These are phyloP conservation scores for Akanthomyces dipterigenus DNA, from an alignment of 2,329 filamentous ascomycete genomes.

Conservation along the genomic window DNA sequence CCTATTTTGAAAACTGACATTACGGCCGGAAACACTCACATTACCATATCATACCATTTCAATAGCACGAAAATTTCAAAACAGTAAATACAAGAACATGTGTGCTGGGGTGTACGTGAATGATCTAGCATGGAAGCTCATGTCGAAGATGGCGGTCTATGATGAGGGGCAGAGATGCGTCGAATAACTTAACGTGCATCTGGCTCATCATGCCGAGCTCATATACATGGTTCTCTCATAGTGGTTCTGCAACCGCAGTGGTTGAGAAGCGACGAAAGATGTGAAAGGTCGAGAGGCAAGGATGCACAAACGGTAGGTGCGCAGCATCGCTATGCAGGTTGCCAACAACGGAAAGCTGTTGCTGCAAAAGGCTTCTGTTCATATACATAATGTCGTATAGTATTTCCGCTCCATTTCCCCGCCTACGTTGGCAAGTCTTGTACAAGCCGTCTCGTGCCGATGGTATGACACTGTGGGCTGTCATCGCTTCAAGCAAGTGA, in stretches of 20 bases:
- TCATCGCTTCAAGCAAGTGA: not conserved
- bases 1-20: not conserved
- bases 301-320: not conserved
- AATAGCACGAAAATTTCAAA: not conserved
- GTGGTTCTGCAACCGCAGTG: not conserved
- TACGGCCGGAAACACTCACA: slow-evolving; percentile 3
- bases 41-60: not conserved
- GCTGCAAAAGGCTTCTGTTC: not conserved
- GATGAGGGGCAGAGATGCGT: not conserved
- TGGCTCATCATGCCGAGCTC: not conserved
- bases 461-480: not conserved
- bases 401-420: not conserved
- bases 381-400: not conserved
- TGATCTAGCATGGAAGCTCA: not conserved
- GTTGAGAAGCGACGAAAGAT: not conserved
- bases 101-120: not conserved
- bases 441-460: not conserved
- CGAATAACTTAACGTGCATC: not conserved
- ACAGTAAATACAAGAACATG: not conserved
- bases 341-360: not conserved
- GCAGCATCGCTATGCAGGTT: not conserved
- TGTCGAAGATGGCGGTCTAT: too few relatives aligned
- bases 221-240: not conserved
- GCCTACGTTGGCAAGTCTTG: not conserved
- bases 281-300: not conserved